These are phyloP conservation scores for Cystobasidium sp. DNA, from an alignment of 1,284 basidiomycete species.

Conservation along the genomic window DNA sequence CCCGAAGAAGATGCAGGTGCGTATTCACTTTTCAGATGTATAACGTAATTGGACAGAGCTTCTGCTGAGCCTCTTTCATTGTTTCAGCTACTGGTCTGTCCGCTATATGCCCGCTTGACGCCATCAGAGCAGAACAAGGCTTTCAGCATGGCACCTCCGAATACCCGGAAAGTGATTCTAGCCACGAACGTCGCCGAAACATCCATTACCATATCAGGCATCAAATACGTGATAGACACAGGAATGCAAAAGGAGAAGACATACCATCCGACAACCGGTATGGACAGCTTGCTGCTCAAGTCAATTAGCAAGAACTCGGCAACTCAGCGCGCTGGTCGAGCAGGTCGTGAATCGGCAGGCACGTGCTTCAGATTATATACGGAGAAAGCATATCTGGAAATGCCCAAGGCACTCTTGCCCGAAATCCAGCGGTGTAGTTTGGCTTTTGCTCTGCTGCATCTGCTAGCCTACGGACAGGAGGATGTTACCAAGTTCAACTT, in stretches of 20 bases:
- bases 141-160: constrained; percentile 70
- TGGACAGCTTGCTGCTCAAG: constrained; percentile 83
- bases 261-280: constrained; percentile 67
- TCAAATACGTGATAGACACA: constrained; percentile 92
- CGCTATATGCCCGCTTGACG: constrained; percentile 84
- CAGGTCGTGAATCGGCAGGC: constrained; percentile 83
- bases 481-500: constrained; percentile 77
- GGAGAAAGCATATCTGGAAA: constrained; percentile 70
- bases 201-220: constrained; percentile 93
- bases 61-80: not conserved
- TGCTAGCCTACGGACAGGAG: constrained; percentile 63
- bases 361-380: constrained; percentile 88
- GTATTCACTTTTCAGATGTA: not conserved
- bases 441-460: constrained; percentile 77
- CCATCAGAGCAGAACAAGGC: constrained; percentile 77
- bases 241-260: constrained; percentile 95
- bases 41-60: not conserved
- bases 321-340: constrained; percentile 85
- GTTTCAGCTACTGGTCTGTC: constrained; percentile 70
- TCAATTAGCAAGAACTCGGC: constrained; percentile 88
- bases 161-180: constrained; percentile 84
- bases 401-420: constrained; percentile 73
- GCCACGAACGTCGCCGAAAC: constrained; percentile 99
- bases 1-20: constrained; percentile 46
- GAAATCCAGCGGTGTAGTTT: constrained; percentile 87